phyloP scores from a whole-genome alignment of 2,329 filamentous ascomycete species.

The Xylariaceae sp. region DNA sequence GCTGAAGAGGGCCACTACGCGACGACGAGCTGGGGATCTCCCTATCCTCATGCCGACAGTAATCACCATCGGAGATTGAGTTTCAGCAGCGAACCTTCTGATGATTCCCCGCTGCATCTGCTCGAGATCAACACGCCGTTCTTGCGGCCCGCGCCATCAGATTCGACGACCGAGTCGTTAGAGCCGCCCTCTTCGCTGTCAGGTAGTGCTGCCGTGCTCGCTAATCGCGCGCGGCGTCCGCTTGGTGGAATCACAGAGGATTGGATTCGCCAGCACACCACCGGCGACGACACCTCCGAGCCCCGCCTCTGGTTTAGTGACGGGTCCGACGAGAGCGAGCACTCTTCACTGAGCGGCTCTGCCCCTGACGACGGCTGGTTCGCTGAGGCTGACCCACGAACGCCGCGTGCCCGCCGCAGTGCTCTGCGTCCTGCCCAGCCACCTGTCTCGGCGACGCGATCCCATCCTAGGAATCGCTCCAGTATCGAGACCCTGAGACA shows the following conservation, averaged over 20 bases:
- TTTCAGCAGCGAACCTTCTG: slow-evolving; percentile 51
- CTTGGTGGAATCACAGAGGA: slow-evolving; percentile 65
- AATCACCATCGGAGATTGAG: slow-evolving; percentile 42
- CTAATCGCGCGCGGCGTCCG: slow-evolving; percentile 53
- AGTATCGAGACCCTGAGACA: slow-evolving; percentile 50
- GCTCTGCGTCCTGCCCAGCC: slow-evolving; percentile 23
- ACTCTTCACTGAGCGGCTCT: slow-evolving; percentile 63
- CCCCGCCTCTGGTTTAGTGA: slow-evolving; percentile 80
- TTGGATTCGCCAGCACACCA: slow-evolving; percentile 80
- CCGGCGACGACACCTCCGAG: slow-evolving; percentile 61
- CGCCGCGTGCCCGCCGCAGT: slow-evolving; percentile 44
- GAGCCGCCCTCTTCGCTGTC: slow-evolving; percentile 26
- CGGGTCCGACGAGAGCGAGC: slow-evolving; percentile 63
- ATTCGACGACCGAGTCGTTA: slow-evolving; percentile 30
- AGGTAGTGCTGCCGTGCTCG: slow-evolving; percentile 52
- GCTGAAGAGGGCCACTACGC: slow-evolving; percentile 39
- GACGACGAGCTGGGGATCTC: slow-evolving; percentile 87
- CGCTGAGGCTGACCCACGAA: slow-evolving; percentile 40
- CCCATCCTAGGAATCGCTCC: slow-evolving; percentile 38
- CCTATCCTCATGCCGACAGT: slow-evolving; percentile 63
- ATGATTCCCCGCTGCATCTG: slow-evolving; percentile 53
- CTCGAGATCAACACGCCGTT: slow-evolving; percentile 57
- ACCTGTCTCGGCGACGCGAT: slow-evolving; percentile 22
- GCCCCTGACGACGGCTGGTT: slow-evolving; percentile 40
- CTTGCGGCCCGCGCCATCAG: slow-evolving; percentile 46